Base-by-base conservation (phyloP, 768 basidiomycete species). In the Suillus subluteus region DNA sequence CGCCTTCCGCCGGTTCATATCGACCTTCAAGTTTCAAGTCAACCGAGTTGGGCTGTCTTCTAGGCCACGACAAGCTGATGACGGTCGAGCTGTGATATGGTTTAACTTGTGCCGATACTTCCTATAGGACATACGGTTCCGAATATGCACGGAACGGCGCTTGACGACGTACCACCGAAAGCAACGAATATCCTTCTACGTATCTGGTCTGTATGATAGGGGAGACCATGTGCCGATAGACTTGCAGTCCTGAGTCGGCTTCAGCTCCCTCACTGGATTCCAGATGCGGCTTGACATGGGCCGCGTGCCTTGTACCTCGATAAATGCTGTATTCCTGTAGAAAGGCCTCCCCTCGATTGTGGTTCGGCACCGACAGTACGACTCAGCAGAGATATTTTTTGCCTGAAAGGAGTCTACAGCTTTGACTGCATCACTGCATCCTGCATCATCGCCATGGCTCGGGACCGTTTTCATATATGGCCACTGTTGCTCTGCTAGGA, bases 311-410 rank as follows among this genome's bases (percentile, higher is more conserved):
- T 52, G 50, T 30, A 30, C 50, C 26, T 52, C 26, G 7, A 52
- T 52, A 15, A 52, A 16, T 26, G 50, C 50, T 52, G 50, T 52
- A 16, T 37, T 58, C 56, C 58, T 58, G 58, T 58, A 38, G n/a
- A 58, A 6, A 38, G 18, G 11, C 15, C 37, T 15, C 15, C 6
- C n/a, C 58, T 38, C n/a, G 1, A 23, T 7, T 37, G n/a, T 11
- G 35, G 12, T 38, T 58, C 37, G 35, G 58, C 26, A 58, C 58
- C 58, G n/a, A 58, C 16, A 40, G 9, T 12, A 35, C 11, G 5
- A 35, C 18, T 55, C 30, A 35, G 4, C 35, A n/a, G 18, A 16
- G 18, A 56, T 35, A 12, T 16, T 35, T 55, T 56, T 9, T 56
- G 18, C 8, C n/a, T 2, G 21, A 18, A 21, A 46, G 44, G 21